Evolutionary conservation across 768 basidiomycete genomes (phyloP).

Genomic region (Chalciporus piperatus): DNA sequence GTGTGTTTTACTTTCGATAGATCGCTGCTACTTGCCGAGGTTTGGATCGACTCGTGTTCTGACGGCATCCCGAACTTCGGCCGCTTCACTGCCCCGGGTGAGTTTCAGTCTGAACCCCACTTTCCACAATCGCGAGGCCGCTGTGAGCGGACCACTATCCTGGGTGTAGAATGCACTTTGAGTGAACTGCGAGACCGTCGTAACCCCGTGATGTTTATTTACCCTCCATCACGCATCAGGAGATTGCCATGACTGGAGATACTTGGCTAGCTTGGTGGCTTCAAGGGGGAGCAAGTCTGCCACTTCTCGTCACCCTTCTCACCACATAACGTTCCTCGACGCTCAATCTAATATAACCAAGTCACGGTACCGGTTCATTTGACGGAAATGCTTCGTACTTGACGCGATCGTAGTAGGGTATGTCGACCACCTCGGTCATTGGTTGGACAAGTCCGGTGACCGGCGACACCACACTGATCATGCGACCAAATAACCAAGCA

Average conservation of each 20-base stretch:
- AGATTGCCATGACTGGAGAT: neutral
- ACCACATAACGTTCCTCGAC: conserved; percentile 5
- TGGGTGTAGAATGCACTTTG: neutral
- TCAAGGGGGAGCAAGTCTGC: neutral
- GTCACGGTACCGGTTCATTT: conserved; percentile 10
- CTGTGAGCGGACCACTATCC: neutral
- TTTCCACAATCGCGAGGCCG: neutral
- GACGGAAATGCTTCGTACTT: neutral
- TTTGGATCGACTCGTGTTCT: neutral
- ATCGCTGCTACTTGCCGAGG: conserved; percentile 1
- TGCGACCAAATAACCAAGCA: conserved; percentile 6
- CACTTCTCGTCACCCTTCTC: conserved; percentile 5
- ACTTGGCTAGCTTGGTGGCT: neutral
- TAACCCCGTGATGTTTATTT: neutral
- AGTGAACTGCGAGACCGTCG: neutral
- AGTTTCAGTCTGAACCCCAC: neutral
- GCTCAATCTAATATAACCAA: neutral
- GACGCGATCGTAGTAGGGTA: neutral
- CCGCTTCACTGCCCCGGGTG: neutral
- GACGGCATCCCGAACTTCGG: conserved; percentile 5
- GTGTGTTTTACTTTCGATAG: neutral
- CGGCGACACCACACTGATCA: neutral
- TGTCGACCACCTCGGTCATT: conserved; percentile 1
- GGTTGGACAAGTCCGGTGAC: conserved; percentile 8
- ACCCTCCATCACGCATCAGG: neutral